Evolutionary conservation across 148 eudicot genomes (phyloP).

Genomic region (Polygonum maritimum): DNA sequence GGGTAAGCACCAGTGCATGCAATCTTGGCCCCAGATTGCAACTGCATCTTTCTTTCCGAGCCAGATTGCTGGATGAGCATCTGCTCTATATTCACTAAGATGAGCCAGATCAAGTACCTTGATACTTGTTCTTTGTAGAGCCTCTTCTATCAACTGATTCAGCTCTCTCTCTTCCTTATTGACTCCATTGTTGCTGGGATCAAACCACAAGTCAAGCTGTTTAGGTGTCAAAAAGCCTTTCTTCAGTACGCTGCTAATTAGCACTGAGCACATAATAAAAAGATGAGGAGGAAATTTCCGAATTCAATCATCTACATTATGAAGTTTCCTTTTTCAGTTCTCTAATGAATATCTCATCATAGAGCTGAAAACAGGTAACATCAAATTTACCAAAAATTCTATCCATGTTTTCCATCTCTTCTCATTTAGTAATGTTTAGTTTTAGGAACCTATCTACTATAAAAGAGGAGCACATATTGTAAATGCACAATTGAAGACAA

Average conservation of each 20-base stretch:
- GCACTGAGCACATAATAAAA: not conserved
- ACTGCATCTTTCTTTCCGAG: slow-evolving; percentile 91
- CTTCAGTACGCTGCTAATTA: not conserved
- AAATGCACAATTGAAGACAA: too few relatives aligned
- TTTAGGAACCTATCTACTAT: too few relatives aligned
- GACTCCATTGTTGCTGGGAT: slow-evolving; percentile 77
- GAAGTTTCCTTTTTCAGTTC: not conserved
- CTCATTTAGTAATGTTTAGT: too few relatives aligned
- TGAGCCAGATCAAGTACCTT: slow-evolving; percentile 57
- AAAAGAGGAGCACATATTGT: too few relatives aligned
- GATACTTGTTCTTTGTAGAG: slow-evolving; percentile 48
- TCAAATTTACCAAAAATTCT: too few relatives aligned
- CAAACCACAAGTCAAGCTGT: slow-evolving; percentile 96
- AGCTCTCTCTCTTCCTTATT: slow-evolving; percentile 83
- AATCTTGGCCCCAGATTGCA: slow-evolving; percentile 94
- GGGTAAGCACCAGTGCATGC: slow-evolving; percentile 98
- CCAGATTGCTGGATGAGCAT: slow-evolving; percentile 97
- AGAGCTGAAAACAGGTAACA: too few relatives aligned
- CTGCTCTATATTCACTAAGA: slow-evolving; percentile 87
- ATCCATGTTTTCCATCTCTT: too few relatives aligned
- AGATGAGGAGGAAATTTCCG: not conserved
- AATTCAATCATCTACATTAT: not conserved
- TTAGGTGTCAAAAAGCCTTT: slow-evolving; percentile 17
- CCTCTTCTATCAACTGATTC: slow-evolving; percentile 50
- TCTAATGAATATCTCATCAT: not conserved